Evolutionary conservation across 495 filamentous ascomycete species (phyloP), one percentile per base, ranked within the genome.

Genomic region (Talaromyces nanjingensis): DNA sequence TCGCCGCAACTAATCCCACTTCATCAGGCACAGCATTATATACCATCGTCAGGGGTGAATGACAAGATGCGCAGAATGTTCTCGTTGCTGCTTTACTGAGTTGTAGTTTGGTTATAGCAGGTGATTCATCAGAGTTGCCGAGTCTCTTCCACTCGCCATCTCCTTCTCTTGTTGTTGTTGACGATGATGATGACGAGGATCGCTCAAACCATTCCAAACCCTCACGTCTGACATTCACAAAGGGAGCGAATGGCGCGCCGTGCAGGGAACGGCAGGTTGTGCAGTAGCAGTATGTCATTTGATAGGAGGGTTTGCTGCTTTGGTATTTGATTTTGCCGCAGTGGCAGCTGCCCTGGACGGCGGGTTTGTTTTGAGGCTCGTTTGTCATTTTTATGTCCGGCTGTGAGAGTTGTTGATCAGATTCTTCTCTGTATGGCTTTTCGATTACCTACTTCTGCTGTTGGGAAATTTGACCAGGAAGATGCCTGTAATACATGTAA

Each of bases 271-370:
- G 53, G 16, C 53, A 56, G 53, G 53, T 56, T 16, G 53, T 22
- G 27, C 53, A 56, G 53, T 56, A 56, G 53, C 53, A 56, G 53
- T 29, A 56, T 14, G 53, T 56, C 53, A 29, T 56, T 56, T 16
- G 20, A 20, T 56, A 56, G 11, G 53, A 12, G 22, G 53, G 53
- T 8, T 29, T 14, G 27, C 22, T 56, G 53, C 22, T 56, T 56
- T 56, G 20, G 27, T 56, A 56, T 56, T 56, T 56, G 53, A 56
- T 56, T 56, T 29, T 56, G 53, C 53, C 53, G 53, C 53, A 56
- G 22, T 29, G 53, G 27, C 53, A 56, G 27, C 8, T 29, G 3
- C 53, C 53, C 5, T 3, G 1, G 20, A 56, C 53, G 12, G 53
- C 53, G 7, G 22, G 22, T 56, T 56, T 25, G 25, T n/a, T 0